phyloP scores from a whole-genome alignment of 345 rosid genomes.

The Lepidium aucheri region DNA sequence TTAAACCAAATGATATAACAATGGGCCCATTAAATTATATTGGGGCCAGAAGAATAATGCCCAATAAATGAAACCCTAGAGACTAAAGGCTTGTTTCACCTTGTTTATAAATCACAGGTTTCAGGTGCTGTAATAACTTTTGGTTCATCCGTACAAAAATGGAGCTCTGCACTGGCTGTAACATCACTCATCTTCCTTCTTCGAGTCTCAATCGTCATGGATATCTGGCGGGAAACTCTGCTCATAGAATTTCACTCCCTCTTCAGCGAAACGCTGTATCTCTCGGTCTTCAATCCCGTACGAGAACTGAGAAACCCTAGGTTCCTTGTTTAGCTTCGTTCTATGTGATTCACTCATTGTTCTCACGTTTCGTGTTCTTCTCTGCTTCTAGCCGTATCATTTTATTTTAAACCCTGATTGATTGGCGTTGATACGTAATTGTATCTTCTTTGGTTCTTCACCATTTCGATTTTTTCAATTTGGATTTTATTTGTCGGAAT shows the following conservation, averaged over 20 bases:
- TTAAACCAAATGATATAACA: not conserved
- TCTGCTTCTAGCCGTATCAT: not conserved
- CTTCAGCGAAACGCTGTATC: conserved; percentile 4
- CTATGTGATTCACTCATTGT: not conserved
- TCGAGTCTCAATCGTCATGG: not conserved
- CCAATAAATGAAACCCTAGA: conserved; percentile 17
- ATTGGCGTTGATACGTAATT: not conserved
- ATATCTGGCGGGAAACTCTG: conserved; percentile 5
- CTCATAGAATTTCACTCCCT: conserved; percentile 12
- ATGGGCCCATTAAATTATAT: not conserved
- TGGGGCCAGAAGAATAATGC: not conserved
- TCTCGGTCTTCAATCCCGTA: conserved; percentile 31
- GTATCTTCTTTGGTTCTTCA: not conserved
- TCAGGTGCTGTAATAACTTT: not conserved
- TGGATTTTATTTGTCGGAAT: not conserved
- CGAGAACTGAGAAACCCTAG: conserved; percentile 29
- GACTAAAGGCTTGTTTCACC: conserved; percentile 2
- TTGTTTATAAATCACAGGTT: not conserved
- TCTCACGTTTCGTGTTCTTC: not conserved
- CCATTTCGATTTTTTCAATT: not conserved
- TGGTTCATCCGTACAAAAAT: conserved; percentile 19
- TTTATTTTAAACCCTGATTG: not conserved
- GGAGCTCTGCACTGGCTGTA: conserved; percentile 35
- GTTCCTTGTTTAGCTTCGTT: conserved; percentile 4
- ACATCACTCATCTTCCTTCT: conserved; percentile 27